Percentiles rank a stretch among this genome's conserved stretches.
Conservation (phyloP, 2,329 filamentous ascomycete genomes). For the Fusarium pseudoanthophilum region DNA sequence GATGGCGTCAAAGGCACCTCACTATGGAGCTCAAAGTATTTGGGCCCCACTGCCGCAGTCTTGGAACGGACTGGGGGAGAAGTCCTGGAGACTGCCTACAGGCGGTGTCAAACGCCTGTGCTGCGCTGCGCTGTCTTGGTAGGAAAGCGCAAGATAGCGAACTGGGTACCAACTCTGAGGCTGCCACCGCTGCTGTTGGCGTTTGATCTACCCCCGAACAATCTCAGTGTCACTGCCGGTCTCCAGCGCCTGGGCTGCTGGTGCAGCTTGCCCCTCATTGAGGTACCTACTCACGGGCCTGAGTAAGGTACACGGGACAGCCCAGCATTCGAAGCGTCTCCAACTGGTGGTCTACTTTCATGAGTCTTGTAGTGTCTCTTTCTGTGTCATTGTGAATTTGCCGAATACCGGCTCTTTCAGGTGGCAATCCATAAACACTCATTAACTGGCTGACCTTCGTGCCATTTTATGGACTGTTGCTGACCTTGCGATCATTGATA, state of each 20-base stretch:
- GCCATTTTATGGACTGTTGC: constrained; percentile 11
- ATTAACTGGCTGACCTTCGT: constrained; percentile 3
- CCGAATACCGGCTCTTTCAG: not conserved
- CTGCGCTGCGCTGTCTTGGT: not conserved
- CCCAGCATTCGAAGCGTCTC: constrained; percentile 7
- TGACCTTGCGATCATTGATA: constrained; percentile 27
- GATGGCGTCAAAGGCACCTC: constrained; percentile 30
- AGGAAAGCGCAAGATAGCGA: not conserved
- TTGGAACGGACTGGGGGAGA: not conserved
- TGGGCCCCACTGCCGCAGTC: constrained; percentile 27
- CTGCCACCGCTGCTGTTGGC: constrained; percentile 5
- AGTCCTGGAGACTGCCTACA: not conserved
- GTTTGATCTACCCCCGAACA: not conserved
- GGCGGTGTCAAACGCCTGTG: constrained; percentile 9
- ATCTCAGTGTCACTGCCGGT: not conserved
- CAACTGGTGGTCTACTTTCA: constrained; percentile 10
- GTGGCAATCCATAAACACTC: constrained; percentile 10
- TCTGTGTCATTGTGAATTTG: not conserved
- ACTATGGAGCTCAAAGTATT: constrained; percentile 15
- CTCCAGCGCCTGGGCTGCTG: not conserved
- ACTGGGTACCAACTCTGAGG: not conserved
- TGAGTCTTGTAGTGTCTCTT: constrained; percentile 13
- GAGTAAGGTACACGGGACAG: constrained; percentile 1
- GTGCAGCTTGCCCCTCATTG: constrained; percentile 30
- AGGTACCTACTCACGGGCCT: constrained; percentile 16